Evolutionary conservation across 306 rosid species (phyloP), one percentile per base, ranked within the genome.

Genomic region (Prosopis cineraria): DNA sequence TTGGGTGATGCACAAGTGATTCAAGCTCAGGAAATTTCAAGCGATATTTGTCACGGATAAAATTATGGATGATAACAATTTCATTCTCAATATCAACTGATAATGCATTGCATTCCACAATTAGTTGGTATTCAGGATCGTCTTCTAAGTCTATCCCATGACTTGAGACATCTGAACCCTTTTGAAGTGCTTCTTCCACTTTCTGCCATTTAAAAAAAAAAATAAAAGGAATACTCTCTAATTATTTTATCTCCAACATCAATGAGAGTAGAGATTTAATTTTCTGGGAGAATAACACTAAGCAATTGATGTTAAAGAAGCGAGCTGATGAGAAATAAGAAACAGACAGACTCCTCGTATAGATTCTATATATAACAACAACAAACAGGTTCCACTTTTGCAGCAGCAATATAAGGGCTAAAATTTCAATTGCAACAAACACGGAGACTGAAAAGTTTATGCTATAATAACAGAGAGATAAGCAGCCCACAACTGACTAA

Each of bases 31-130:
- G 99, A 85, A 93, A 95, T 74, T 95, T 95, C 80, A 89, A 82
- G 20, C 97, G 96, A 81, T 92, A 93, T 80, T 93, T 95, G 82
- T 95, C 99, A 27, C 98, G 98, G 36, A 95, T 93, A 81, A 93
- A 95, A 76, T 89, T 93, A 84, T 95, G 99, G 79, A 95, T 86
- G 48, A 91, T 91, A 43, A 92, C 83, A 72, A 93, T 93, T 85
- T 95, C 99, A 80, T 95, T 95, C 83, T 95, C 99, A 60, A 95
- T 93, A 76, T 95, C 99, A 79, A 95, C 99, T 0, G 98, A 95
- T 75, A 95, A 77, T 4, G 91, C 83, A 79, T 95, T 95, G 76
- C 99, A 93, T 68, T 95, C 98, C 82, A 95, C 97, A 79, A 95
- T 93, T 76, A 95, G 82, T 85, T 89, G 97, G 86, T 92, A 93